Evolutionary conservation across 257 asterid genomes (phyloP), one percentile per base, ranked within the genome.

Genomic region (Lavandula angustifolia): DNA sequence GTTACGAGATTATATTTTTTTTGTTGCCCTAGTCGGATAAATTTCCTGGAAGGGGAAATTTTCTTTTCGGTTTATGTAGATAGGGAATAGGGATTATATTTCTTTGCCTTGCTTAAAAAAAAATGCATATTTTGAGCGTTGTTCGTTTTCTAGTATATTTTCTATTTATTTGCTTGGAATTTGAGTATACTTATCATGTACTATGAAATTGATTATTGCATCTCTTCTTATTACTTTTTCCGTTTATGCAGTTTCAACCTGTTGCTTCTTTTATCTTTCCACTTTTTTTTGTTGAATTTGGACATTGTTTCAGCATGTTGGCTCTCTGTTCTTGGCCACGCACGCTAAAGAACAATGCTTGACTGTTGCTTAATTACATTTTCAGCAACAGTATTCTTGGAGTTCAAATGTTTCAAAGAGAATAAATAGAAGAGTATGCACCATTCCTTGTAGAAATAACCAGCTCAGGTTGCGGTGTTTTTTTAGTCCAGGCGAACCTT

Each of bases 321-420:
- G n/a, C n/a, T n/a, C n/a, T 34, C 40, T 44, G 42, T 64, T 71
- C 18, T 53, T 58, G 62, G 60, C 66, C 37, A 57, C 6, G 43
- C 37, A 53, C 4, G 43, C 43, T 38, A 9, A 41, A 41, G n/a
- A 11, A 43, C 49, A 43, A 43, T 2, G 51, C 59, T 52, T 73
- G 64, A 62, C 33, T 62, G 63, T 68, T 75, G 38, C 58, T 48
- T 17, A 49, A 48, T 79, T 61, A 16, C 50, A 64, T 77, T 70
- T 76, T 63, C 96, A 84, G 96, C 71, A 68, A 73, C 81, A 71
- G 60, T 80, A 60, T 78, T 73, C 85, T 12, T 75, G 95, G 95
- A 79, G 80, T 64, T 54, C 84, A 37, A 79, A 72, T 69, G 77
- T 82, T 62, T 73, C 77, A n/a, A 77, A 78, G 80, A 71, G 81